Evolutionary conservation across 2,329 filamentous ascomycete genomes (phyloP), one percentile per base, ranked within the genome.

Genomic region (Diaporthe aspalathi): DNA sequence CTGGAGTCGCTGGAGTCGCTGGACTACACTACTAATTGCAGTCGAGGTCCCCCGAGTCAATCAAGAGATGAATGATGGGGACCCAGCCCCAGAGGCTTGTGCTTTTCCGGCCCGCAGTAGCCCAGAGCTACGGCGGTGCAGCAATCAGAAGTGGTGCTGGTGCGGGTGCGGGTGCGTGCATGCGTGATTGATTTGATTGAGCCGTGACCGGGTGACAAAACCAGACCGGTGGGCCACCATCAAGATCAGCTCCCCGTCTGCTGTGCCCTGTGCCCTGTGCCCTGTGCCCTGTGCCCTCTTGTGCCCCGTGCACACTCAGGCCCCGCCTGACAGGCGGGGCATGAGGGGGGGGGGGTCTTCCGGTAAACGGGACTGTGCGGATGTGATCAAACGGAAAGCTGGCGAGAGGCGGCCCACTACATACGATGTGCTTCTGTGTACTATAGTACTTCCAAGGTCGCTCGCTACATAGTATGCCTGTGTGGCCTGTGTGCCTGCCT

Each of bases 271-370:
- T 63, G 60, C 60, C 32, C 32, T 32, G 32, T 32, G 32, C 32
- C 8, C 8, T 8, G n/a, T n/a, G n/a, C n/a, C n/a, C n/a, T 38
- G 35, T 38, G 35, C 35, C 5, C 35, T 38, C 35, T 38, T 32
- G 32, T 32, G 32, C 57, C 35, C 60, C 35, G 60, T 63, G 60
- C 60, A 63, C 60, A 35, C 60, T 9, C 60, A 50, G 9, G 53
- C 67, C 52, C 67, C 67, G 67, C 67, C 66, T 68, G 66, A 68
- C 66, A 68, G 66, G 66, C 66, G 66, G 66, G 66, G 53, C 43
- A 35, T 22, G 47, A 27, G 54, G 54, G 53, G 67, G 24, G 60
- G n/a, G n/a, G n/a, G n/a, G n/a, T n/a, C n/a, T 45, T 65, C 29
- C 43, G 60, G 60, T 38, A 65, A 65, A 65, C 60, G 53, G 53